Conservation (phyloP, 202 grass and related monocot genomes). For the Brachypodium distachyon region DNA sequence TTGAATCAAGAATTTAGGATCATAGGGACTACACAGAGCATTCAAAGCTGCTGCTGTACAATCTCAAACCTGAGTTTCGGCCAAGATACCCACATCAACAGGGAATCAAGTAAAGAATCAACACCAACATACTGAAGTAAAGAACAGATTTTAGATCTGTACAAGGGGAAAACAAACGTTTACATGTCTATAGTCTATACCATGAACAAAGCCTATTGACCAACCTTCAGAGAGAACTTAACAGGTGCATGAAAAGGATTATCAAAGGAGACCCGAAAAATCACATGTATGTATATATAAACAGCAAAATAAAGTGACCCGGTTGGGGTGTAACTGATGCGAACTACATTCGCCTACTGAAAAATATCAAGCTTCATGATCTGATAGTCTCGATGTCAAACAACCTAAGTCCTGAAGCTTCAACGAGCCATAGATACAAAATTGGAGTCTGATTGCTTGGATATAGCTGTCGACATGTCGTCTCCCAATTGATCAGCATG, state of each 20-base stretch:
- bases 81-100: not conserved
- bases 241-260: not conserved
- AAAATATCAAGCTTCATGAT: not conserved
- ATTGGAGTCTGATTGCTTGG: not conserved
- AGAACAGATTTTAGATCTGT: not conserved
- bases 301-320: conserved; percentile 18
- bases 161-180: conserved; percentile 6
- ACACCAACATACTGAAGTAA: not conserved
- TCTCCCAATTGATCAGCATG: not conserved
- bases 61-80: no score
- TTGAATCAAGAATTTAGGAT: no score
- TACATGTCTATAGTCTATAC: not conserved
- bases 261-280: not conserved
- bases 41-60: no score
- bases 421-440: not conserved
- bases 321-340: not conserved
- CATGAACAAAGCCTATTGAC: conserved; percentile 1
- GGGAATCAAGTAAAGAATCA: no score
- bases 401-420: conserved; percentile 14
- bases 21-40: no score
- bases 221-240: not conserved
- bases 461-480: not conserved
- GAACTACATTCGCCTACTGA: not conserved
- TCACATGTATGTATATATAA: conserved; percentile 9
- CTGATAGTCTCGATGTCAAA: not conserved